Base-by-base conservation (phyloP, 2,329 filamentous ascomycete species). In the Triangularia verruculosa region DNA sequence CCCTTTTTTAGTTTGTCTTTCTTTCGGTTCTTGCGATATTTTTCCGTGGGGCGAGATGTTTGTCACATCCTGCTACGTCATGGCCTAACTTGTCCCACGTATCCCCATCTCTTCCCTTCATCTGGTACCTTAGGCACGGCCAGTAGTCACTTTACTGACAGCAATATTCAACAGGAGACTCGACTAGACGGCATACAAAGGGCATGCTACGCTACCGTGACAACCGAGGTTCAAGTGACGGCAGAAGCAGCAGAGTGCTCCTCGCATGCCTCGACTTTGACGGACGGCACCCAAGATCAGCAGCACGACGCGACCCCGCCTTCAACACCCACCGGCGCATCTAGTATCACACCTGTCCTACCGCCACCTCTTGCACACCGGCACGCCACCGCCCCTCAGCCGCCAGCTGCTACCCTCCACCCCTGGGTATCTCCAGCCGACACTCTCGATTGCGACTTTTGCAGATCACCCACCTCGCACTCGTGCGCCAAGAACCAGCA, bases 151-250 rank as follows among this genome's bases (percentile, higher is more conserved):
- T 12, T 15, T 28, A 47, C 57, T 59, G 34, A 59, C 57, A 51
- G 4, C n/a, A 17, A 47, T 9, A 2, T 3, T 9, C n/a, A 17
- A 5, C n/a, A 47, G 39, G 39, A 47, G 13, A 17, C 34, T 15
- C 34, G n/a, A 25, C 24, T 30, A 34, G 39, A 22, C 22, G 39
- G 17, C n/a, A 54, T 17, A 15, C 27, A 47, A 39, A n/a, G 15
- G 57, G 61, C 0, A 72, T 78, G 75, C 66, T 83, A 83, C 58
- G 80, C 78, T 15, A 84, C 79, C 5, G 81, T 83, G n/a, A 79
- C 81, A 2, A 84, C 81, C 5, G 81, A 84, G 66, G 80, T 85
- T 1, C 78, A 82, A 53, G 76, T 83, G n/a, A 70, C 76, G 2
- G 74, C 74, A 8, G 70, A 75, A n/a, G 69, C 76, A 2, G 74